A percentile compares a stretch with the other conserved stretches of the same genome.
phyloP scores from a whole-genome alignment of 2,329 filamentous ascomycete genomes.

The Iodosphaeria phyllophila region DNA sequence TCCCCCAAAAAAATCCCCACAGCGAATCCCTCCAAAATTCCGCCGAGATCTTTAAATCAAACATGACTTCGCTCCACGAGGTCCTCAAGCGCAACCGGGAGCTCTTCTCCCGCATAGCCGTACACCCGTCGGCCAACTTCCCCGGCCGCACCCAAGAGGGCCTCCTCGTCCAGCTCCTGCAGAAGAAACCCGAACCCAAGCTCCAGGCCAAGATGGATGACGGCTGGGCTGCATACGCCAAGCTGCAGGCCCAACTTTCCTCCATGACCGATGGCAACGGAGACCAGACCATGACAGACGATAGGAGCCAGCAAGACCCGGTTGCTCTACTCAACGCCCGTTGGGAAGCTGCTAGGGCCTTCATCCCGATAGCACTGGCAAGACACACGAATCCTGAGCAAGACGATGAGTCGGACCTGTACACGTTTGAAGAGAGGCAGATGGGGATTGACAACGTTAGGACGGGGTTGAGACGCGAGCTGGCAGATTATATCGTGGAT shows the following conservation, averaged over 20 bases:
- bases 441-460: slow-evolving; percentile 48
- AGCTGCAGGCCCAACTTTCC: no score
- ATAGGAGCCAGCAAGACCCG: slow-evolving; percentile 8
- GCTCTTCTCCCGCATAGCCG: slow-evolving; percentile 49
- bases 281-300: neutral
- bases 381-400: slow-evolving; percentile 23
- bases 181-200: slow-evolving; percentile 67
- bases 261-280: slow-evolving; percentile 17
- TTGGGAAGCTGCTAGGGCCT: slow-evolving; percentile 17
- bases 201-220: slow-evolving; percentile 56
- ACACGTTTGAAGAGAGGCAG: slow-evolving; percentile 52
- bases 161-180: slow-evolving; percentile 50
- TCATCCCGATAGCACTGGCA: slow-evolving; percentile 13
- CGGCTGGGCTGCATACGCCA: slow-evolving; percentile 20
- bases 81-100: slow-evolving; percentile 45
- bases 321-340: slow-evolving; percentile 16
- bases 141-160: slow-evolving; percentile 49
- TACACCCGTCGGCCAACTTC: slow-evolving; percentile 60
- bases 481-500: no score
- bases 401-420: slow-evolving; percentile 48
- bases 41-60: slow-evolving; percentile 50
- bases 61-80: slow-evolving; percentile 47
- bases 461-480: slow-evolving; percentile 44
- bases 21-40: slow-evolving; percentile 59
- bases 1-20: no score